Conservation (phyloP, 495 filamentous ascomycete genomes). For the Podospora bellae-mahoneyi region DNA sequence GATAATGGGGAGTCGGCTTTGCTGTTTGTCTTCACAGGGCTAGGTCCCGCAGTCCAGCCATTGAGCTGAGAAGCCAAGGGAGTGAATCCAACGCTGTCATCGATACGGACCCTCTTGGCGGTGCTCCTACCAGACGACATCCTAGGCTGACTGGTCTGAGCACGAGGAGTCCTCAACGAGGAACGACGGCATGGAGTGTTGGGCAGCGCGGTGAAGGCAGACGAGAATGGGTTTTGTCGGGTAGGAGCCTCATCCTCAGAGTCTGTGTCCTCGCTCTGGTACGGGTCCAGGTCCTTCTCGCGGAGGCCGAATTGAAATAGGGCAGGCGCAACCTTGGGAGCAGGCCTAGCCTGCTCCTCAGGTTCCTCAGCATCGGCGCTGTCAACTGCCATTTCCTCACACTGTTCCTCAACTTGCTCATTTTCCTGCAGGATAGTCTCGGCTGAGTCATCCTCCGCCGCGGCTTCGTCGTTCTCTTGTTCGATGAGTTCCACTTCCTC, state of each 20-base stretch:
- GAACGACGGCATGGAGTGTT: constrained; percentile 28
- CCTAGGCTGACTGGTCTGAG: constrained; percentile 10
- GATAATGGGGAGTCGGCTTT: not conserved
- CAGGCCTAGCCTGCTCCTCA: constrained; percentile 29
- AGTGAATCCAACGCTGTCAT: constrained; percentile 51
- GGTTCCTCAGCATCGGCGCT: constrained; percentile 3
- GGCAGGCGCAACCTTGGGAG: constrained; percentile 23
- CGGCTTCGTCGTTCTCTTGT: not conserved
- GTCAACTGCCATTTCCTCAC: not conserved
- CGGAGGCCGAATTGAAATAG: constrained; percentile 35
- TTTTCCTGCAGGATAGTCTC: constrained; percentile 6
- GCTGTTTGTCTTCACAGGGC: constrained; percentile 42
- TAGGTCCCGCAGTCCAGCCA: constrained; percentile 53
- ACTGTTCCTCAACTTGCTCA: not conserved
- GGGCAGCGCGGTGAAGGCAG: constrained; percentile 27
- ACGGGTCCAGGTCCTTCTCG: constrained; percentile 37
- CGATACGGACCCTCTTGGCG: constrained; percentile 22
- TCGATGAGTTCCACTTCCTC: constrained; percentile 6
- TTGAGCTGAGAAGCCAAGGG: constrained; percentile 58
- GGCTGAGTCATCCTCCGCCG: constrained; percentile 2
- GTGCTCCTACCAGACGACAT: constrained; percentile 23
- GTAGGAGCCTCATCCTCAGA: constrained; percentile 52
- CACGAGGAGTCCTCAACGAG: constrained; percentile 31
- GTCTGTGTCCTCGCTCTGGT: constrained; percentile 29
- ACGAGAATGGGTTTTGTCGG: constrained; percentile 27